Evolutionary conservation across 495 filamentous ascomycete genomes (phyloP), one percentile per base, ranked within the genome.

Genomic region (Tuber calosporum): DNA sequence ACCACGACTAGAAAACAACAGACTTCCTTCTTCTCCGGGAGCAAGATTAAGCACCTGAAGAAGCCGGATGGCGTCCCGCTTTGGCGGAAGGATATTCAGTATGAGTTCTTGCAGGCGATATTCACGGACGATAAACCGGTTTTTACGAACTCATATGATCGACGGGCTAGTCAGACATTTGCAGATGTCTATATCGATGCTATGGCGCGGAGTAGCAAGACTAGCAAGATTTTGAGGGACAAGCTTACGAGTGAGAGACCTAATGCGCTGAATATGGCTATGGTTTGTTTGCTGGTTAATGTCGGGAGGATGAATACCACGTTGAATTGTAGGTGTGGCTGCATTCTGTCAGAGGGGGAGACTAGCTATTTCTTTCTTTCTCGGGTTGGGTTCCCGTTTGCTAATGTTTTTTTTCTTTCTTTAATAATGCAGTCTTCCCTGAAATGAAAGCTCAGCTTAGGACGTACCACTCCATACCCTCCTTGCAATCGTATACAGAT

Each of bases 251-350:
- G 89, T 79, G 95, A 98, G 82, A 90, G 92, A 78, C 89, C 91
- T 72, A 93, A 93, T 66, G 95, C 96, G 40, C 91, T 96, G 82
- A 93, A 91, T 80, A 99, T 99, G 96, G 95, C 95, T 13, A 99
- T 99, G 95, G 93, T 99, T 73, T 99, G 95, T 85, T 84, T 99
- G 80, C 84, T 99, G 81, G 95, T 99, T 79, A 99, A 99, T 82
- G 90, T 99, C 75, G 95, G 95, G 66, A 87, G 95, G 73, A 99
- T 99, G 96, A 99, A 99, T 83, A 99, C 95, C 22, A 99, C 95
- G 0, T 85, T 99, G 36, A 99, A 99, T 82, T 99, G 94, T 97
- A 86, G 77, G 87, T 82, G 72, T 66, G 73, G 74, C 69, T 48
- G 38, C 40, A 34, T 34, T 62, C 53, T 93, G 58, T 86, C 93